Evolutionary conservation across 208 protist species (phyloP), one percentile per base, ranked within the genome.

Genomic region (Leishmania guyanensis): DNA sequence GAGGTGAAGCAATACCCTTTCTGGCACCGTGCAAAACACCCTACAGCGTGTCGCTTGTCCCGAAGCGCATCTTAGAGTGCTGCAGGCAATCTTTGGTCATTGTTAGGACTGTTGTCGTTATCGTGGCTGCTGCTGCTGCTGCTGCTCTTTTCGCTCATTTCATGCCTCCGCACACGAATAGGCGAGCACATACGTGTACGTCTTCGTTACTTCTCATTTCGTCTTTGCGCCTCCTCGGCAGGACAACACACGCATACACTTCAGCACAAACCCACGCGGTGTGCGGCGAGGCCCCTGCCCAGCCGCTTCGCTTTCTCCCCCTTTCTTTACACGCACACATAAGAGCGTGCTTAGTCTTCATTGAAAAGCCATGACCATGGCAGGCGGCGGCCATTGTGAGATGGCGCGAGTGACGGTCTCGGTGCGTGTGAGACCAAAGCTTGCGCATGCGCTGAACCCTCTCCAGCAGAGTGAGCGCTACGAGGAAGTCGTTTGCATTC

Each of bases 341-440:
- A 68, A 79, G 1, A 5, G n/a, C 65, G 72, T 53, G 29, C 56
- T 22, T 46, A 20, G 22, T 54, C 5, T 64, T 14, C 26, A 33
- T 64, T 29, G 22, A 1, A 29, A 1, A 12, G 56, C 56, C 22
- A 62, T 8, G 6, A 4, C 22, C 56, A 58, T 79, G 65, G 58
- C 64, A 26, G 73, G n/a, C n/a, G 22, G 22, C 60, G 60, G 75
- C 36, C 43, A 76, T 87, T 58, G 54, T 53, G 71, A 64, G 29
- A 64, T 66, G 71, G n/a, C 82, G 60, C 81, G 73, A 14, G 90
- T 95, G 33, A 89, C 71, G 58, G 92, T 97, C 56, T 83, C 91
- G 65, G 90, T 97, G 65, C 89, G 94, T 5, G 84, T 95, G 16
- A 84, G 94, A 14, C 94, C 92, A 5, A 92, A 89, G 70, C 72